A percentile compares a stretch with the other conserved stretches of the same genome.
Evolutionary conservation across 2,329 filamentous ascomycete genomes (phyloP).

Genomic region (Aspergillus versicolor): DNA sequence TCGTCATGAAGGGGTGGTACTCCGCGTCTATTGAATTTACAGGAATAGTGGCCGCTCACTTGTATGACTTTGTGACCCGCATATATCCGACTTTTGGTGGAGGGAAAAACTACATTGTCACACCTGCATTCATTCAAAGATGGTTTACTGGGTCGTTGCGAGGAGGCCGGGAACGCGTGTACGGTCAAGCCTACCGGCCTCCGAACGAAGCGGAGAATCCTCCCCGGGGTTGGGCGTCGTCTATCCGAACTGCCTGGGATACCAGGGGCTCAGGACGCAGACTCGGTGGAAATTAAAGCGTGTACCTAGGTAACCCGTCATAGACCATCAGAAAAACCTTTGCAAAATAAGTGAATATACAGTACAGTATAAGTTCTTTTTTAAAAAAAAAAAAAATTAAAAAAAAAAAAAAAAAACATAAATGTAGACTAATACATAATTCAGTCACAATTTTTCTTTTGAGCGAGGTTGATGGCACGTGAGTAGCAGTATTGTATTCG

Average conservation of each 20-base stretch:
- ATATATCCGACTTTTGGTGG: constrained; percentile 88
- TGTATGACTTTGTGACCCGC: constrained; percentile 85
- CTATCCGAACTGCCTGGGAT: constrained; percentile 37
- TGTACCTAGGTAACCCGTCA: background rate
- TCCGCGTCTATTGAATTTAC: constrained; percentile 64
- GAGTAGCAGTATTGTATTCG: constrained; percentile 18
- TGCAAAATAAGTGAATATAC: background rate
- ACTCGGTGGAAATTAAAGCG: constrained; percentile 36
- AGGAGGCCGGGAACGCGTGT: constrained; percentile 52
- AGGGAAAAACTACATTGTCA: constrained; percentile 72
- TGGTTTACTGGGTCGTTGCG: constrained; percentile 57
- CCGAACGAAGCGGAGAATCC: constrained; percentile 20
- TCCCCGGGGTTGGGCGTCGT: constrained; percentile 29
- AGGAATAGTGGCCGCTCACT: constrained; percentile 82
- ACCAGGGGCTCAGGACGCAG: constrained; percentile 42
- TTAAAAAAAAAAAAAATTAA: background rate
- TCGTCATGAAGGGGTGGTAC: constrained; percentile 64
- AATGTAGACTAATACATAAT: background rate
- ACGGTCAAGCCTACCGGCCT: constrained; percentile 61
- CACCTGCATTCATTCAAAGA: constrained; percentile 69
- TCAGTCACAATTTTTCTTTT: background rate
- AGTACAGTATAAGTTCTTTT: too few species aligned
- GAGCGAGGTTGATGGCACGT: constrained; percentile 10
- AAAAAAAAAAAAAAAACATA: background rate
- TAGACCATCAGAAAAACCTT: too few species aligned